Evolutionary conservation across 2,329 filamentous ascomycete genomes (phyloP).

Genomic region (Penicillium hesseltinei): DNA sequence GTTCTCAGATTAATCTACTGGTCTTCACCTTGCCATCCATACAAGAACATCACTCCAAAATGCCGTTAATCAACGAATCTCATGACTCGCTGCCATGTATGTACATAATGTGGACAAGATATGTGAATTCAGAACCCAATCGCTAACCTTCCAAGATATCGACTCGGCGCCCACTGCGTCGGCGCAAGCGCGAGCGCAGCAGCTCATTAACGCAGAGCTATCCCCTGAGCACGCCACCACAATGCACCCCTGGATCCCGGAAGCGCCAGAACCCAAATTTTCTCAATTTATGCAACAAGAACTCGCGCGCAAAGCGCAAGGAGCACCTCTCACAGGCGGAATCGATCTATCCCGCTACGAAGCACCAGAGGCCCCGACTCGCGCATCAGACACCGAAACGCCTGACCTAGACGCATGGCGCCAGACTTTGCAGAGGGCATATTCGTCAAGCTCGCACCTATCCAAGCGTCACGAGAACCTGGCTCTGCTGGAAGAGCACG

Average conservation of each 20-base stretch:
- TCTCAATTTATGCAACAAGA: conserved; percentile 67
- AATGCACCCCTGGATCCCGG: conserved; percentile 60
- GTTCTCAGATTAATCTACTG: conserved; percentile 7
- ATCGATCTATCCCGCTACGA: conserved; percentile 84
- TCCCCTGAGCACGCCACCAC: conserved; percentile 48
- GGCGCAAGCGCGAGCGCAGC: conserved; percentile 64
- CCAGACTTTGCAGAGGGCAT: conserved; percentile 54
- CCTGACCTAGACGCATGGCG: conserved; percentile 49
- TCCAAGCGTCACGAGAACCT: conserved; percentile 60
- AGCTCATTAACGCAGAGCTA: conserved; percentile 68
- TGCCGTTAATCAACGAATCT: conserved; percentile 67
- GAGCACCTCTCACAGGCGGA: conserved; percentile 57
- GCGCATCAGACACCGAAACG: conserved; percentile 32
- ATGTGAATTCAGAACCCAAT: conserved; percentile 15
- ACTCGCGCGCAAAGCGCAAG: conserved; percentile 63
- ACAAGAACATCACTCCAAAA: conserved; percentile 35
- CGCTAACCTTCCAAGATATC: conserved; percentile 61
- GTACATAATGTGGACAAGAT: conserved; percentile 25
- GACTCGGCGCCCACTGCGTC: conserved; percentile 65
- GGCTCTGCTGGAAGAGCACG: conserved; percentile 72
- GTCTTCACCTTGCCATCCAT: not conserved
- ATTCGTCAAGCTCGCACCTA: conserved; percentile 59
- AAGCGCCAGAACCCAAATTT: conserved; percentile 55
- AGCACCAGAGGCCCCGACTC: conserved; percentile 60
- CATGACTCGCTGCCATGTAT: conserved; percentile 81